phyloP scores from a whole-genome alignment of 139 green algal genomes.

The Micromonas pusilla region DNA sequence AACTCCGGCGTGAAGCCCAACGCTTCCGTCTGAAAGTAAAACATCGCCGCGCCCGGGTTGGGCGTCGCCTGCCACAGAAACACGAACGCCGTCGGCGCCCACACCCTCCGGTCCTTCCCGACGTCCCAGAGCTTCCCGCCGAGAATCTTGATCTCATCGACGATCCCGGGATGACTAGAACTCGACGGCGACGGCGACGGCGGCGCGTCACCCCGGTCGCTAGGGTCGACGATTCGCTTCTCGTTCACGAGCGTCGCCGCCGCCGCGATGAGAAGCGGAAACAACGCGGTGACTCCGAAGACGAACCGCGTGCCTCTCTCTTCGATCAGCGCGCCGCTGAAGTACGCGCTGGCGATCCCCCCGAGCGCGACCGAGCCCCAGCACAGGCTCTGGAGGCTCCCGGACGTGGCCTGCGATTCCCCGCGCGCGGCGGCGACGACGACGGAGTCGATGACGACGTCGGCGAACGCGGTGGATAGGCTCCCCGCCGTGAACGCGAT shows the following conservation, averaged over 20 bases:
- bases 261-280: conserved; percentile 60
- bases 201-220: not conserved
- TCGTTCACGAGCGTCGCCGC: conserved; percentile 54
- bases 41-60: conserved; percentile 60
- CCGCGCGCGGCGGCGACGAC: conserved; percentile 74
- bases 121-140: conserved; percentile 43
- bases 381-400: conserved; percentile 84
- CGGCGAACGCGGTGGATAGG: conserved; percentile 67
- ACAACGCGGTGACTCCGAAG: conserved; percentile 58
- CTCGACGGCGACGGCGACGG: no score
- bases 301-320: conserved; percentile 49
- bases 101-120: conserved; percentile 49
- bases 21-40: conserved; percentile 74
- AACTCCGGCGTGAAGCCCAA: conserved; percentile 76
- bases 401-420: conserved; percentile 53
- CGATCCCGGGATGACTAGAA: not conserved
- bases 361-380: conserved; percentile 76
- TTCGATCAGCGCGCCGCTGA: conserved; percentile 71
- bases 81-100: conserved; percentile 64
- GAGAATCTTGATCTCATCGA: conserved; percentile 26
- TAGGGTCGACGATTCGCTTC: conserved; percentile 19
- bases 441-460: conserved; percentile 96
- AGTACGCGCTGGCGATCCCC: conserved; percentile 78
- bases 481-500: conserved; percentile 53
- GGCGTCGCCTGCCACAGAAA: conserved; percentile 75